Evolutionary conservation across 805 yeast genomes (phyloP), one percentile per base, ranked within the genome.

Genomic region (Debaryomyces prosopidis): DNA sequence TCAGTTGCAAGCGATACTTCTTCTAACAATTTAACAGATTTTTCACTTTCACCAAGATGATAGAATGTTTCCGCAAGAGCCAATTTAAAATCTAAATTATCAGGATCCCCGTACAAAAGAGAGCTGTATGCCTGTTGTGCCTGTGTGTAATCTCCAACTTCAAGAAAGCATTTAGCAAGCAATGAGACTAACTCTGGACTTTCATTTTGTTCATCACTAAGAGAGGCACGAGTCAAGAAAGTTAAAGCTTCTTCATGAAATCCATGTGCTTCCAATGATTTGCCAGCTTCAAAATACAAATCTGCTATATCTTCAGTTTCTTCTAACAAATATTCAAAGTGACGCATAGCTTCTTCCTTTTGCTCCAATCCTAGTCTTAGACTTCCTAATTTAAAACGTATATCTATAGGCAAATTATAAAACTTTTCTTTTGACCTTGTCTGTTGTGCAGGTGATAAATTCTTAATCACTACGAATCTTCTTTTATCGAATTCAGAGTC

Each of bases 401-500:
- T 87, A 68, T 92, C 98, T 39, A 91, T 82, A 1, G 98, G 98
- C 16, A 94, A 65, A 7, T 75, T 63, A 52, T 65, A 80, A 12
- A 46, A 49, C 36, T 57, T 59, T 27, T 47, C 46, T 48, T 46
- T 48, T 11, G 61, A 58, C 6, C 44, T 40, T 5, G 46, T 51
- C 31, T 50, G 44, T 40, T 41, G 40, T 30, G 47, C 16, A 23
- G 36, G 35, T 57, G 54, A 73, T 73, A 31, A 66, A 51, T 45
- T 41, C 5, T 50, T 50, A 4, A 62, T 19, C 4, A 49, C 39
- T 18, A 47, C 77, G 31, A 68, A 64, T 50, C 95, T 69, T 58
- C 95, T 75, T 18, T 73, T 79, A 61, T 92, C 97, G 66, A 85
- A 92, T 63, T 92, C 98, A 0, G 87, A 69, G 62, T 92, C 98